These are phyloP conservation scores for Gardenia jasminoides DNA, from an alignment of 257 asterid genomes.

Conservation along the genomic window DNA sequence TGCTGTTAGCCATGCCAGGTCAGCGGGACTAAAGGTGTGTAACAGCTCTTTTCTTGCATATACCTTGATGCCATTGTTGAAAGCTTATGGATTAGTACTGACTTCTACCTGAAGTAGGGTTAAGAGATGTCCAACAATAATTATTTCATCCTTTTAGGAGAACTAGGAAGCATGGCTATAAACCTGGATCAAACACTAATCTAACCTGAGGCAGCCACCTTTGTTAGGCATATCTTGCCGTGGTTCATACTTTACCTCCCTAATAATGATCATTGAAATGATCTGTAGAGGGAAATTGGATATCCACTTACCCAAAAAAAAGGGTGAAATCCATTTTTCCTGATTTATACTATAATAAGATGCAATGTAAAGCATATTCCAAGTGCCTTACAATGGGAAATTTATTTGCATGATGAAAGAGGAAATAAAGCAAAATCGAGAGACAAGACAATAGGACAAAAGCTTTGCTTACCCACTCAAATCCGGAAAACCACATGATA, in stretches of 20 bases:
- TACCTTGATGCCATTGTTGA: not conserved
- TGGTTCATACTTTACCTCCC: not conserved
- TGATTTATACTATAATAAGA: not conserved
- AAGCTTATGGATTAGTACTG: not conserved
- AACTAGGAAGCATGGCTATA: not conserved
- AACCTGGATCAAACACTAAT: not conserved
- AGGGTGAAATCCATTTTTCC: not conserved
- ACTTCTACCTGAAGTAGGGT: not conserved
- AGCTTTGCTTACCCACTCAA: too few species aligned
- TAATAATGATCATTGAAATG: not conserved
- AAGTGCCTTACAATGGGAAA: not conserved
- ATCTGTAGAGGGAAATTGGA: not conserved
- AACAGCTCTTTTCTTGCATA: conserved; percentile 3
- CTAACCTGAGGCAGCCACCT: not conserved
- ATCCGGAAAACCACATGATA: not conserved
- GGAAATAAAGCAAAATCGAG: not conserved
- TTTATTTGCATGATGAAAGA: not conserved
- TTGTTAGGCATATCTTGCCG: not conserved
- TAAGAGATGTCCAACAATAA: not conserved
- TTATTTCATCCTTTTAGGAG: not conserved
- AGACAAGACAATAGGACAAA: not conserved
- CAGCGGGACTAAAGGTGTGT: conserved; percentile 66
- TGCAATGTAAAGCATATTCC: not conserved
- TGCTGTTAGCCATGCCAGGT: conserved; percentile 74
- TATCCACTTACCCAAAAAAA: not conserved